Percentiles rank a stretch among this genome's conserved stretches.
Conservation (phyloP, 805 yeast genomes). For the Zygotorulaspora danielsina region DNA sequence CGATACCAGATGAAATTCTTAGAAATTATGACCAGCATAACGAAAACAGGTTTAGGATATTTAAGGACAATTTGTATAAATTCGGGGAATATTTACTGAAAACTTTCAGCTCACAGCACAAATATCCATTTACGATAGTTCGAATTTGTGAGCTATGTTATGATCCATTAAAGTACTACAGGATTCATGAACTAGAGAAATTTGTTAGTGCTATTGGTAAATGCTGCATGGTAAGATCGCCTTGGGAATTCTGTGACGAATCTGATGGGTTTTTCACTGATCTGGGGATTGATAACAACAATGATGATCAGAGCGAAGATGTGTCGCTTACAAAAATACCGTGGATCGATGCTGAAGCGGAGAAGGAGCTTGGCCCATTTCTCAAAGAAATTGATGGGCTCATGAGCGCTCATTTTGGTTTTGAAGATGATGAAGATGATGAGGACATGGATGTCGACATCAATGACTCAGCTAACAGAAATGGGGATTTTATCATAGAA, state of each 20-base stretch:
- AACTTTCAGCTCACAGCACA: conserved; percentile 16
- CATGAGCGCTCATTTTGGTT: conserved; percentile 33
- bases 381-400: conserved; percentile 31
- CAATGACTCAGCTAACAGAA: conserved; percentile 12
- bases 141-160: conserved; percentile 45
- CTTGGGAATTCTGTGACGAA: conserved; percentile 13
- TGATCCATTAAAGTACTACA: conserved; percentile 42
- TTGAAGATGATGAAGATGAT: conserved; percentile 33
- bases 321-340: conserved; percentile 30
- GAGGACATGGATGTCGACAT: conserved; percentile 18
- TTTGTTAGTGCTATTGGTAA: conserved; percentile 42
- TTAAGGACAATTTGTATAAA: conserved; percentile 10
- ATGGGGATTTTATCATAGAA: conserved; percentile 18
- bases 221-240: conserved; percentile 26
- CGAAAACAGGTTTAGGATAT: conserved; percentile 1
- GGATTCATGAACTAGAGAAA: conserved; percentile 37
- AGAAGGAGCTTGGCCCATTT: conserved; percentile 21
- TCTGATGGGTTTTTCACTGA: not conserved
- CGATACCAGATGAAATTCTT: conserved; percentile 28
- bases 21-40: conserved; percentile 1
- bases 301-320: conserved; percentile 20
- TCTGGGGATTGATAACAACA: conserved; percentile 1
- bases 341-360: conserved; percentile 25
- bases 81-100: conserved; percentile 16
- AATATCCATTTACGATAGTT: conserved; percentile 46